phyloP scores from a whole-genome alignment of 495 filamentous ascomycete genomes.

The Aspergillus saccharolyticus region DNA sequence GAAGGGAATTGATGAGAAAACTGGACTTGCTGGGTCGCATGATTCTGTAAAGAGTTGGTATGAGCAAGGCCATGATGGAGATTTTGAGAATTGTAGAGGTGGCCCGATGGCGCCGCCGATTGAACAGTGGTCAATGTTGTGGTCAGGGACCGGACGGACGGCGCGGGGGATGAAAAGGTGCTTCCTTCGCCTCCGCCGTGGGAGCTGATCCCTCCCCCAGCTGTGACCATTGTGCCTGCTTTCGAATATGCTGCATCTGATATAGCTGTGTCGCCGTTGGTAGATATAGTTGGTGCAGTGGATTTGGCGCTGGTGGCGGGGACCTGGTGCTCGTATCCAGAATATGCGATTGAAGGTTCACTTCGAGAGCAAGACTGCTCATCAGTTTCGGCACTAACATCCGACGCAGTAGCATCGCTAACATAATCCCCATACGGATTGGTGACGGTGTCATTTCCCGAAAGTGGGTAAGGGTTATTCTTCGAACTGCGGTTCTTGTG shows the following conservation, averaged over 20 bases:
- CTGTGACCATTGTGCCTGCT: conserved; percentile 65
- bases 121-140: conserved; percentile 97
- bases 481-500: conserved; percentile 55
- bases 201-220: conserved; percentile 57
- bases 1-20: conserved; percentile 91
- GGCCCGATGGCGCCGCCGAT: conserved; percentile 67
- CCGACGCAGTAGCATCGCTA: conserved; percentile 47
- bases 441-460: conserved; percentile 35
- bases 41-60: conserved; percentile 40
- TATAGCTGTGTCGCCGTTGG: conserved; percentile 67
- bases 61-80: conserved; percentile 37
- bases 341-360: conserved; percentile 52
- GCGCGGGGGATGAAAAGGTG: conserved; percentile 91
- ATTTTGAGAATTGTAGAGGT: conserved; percentile 43
- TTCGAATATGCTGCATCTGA: conserved; percentile 77
- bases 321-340: conserved; percentile 52
- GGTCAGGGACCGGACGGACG: conserved; percentile 84
- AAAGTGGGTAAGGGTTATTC: conserved; percentile 83
- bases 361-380: conserved; percentile 38
- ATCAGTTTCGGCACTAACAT: conserved; percentile 24
- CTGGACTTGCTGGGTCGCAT: conserved; percentile 53
- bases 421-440: conserved; percentile 28
- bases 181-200: conserved; percentile 68
- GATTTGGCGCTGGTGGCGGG: conserved; percentile 63
- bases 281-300: conserved; percentile 72